Base-by-base conservation (phyloP, 176 grass and related monocot genomes). In the Paspalum notatum region DNA sequence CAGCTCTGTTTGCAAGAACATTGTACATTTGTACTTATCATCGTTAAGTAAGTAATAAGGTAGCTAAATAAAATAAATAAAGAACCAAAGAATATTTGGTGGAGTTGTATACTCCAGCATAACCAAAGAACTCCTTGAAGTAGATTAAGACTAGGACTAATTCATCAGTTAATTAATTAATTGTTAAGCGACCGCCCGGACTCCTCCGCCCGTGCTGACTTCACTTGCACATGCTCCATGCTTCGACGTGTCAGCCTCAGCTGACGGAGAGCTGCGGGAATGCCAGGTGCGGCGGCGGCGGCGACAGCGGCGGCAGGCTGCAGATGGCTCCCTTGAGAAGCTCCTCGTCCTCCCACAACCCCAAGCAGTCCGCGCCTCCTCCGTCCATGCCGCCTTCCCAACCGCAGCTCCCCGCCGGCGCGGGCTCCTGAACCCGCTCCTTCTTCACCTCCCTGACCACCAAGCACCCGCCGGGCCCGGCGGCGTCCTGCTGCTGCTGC, bases 241-340 rank as follows among this genome's bases (percentile, higher is more conserved):
- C 41, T 46, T n/a, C 20, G 1, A 22, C 11, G 13, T 7, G 7
- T 24, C 37, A 14, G 3, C 9, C n/a, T 87, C 76, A 81, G 57
- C 32, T 87, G 27, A 91, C 89, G 69, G 71, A 84, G 75, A 91
- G 55, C 84, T 77, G 80, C 62, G 84, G 46, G 26, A 87, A 58
- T n/a, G 54, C 75, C 18, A 87, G 42, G 53, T 62, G 81, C 40
- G 60, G 79, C 42, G 76, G 57, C 26, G 82, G 81, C 77, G 89
- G 89, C 8, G 85, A 91, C 15, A 87, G 81, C 4, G 77, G 89
- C 71, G 82, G 89, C 82, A 82, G 58, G 51, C 17, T 85, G 37
- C 68, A 81, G 64, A 88, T 77, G 2, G 48, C 5, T 58, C 43
- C 57, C 58, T 62, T 85, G 12, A 80, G 77, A 2, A 73, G 26